Evolutionary conservation across 1,284 basidiomycete species (phyloP), one percentile per base, ranked within the genome.

Genomic region (Fistulinella cinereoalba): DNA sequence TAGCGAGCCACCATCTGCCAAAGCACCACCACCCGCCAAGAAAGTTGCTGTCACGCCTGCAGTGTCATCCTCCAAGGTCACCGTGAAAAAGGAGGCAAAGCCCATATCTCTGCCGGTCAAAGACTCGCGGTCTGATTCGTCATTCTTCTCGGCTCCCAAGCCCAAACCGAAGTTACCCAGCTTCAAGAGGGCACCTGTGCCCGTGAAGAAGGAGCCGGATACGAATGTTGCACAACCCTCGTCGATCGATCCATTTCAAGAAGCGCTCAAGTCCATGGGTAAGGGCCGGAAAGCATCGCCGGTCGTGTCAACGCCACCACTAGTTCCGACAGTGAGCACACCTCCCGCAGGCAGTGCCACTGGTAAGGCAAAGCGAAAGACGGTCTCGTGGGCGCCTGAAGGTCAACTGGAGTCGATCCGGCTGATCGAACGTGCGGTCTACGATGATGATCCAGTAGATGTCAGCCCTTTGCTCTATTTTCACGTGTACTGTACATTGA

Each of bases 141-240:
- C 85, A 2, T 91, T 91, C 67, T 91, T 91, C 66, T 89, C 87
- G 44, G 83, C 84, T 34, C 83, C 87, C 7, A 89, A 89, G 61
- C 77, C 81, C n/a, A 89, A 88, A 60, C 78, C 83, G 32, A 86
- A 82, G 64, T 71, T 90, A 22, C 88, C 87, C 7, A 86, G 77
- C 47, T 90, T 90, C 72, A 89, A 85, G 71, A 90, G 89, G 65
- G 79, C 82, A 6, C 74, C 77, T 2, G 55, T 53, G 52, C 52
- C 63, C 15, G 66, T 68, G 34, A 81, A 81, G 70, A 79, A 76
- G 66, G 79, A 81, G 46, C 62, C 66, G 3, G 76, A 79, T 47
- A 52, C 56, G 18, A 83, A 83, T 62, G 70, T 86, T n/a, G 83
- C 87, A 24, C 83, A 88, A 65, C 85, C 85, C 2, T 85, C 83